Evolutionary conservation across 768 basidiomycete species (phyloP), one percentile per base, ranked within the genome.

Genomic region (Tremella fuciformis): DNA sequence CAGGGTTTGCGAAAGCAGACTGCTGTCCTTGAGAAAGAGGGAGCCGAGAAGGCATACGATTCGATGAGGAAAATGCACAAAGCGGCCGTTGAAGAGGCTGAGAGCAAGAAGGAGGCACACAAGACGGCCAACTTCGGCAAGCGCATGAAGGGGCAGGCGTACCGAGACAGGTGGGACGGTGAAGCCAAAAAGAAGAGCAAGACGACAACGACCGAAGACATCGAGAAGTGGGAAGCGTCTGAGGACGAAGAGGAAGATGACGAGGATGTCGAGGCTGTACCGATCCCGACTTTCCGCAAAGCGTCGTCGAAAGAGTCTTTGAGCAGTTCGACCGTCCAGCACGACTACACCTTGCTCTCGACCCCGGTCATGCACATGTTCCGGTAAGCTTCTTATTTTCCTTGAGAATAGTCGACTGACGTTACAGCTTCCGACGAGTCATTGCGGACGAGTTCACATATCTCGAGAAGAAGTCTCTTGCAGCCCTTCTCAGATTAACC

Each of bases 381-480:
- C 84, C 84, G 70, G 68, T 76, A 24, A 50, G 29, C 69, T 57
- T 52, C 11, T 7, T 18, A 8, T 16, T 16, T 38, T 19, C 34
- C 19, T 15, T n/a, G 15, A 2, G 8, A 8, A 55, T 53, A 2
- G 21, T 19, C 56, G 8, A 38, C 11, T 49, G 53, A 59, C 57
- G 21, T 54, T 26, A 29, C 59, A 74, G 91, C 70, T 96, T 89
- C 74, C 80, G 88, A 2, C 86, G 92, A 4, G 83, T 88, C 25
- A 87, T 97, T 51, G 85, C 94, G 41, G 93, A 96, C 77, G 92
- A 97, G 73, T 97, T 93, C 76, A 93, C 91, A 0, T 96, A 97
- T 69, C 81, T 93, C 21, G 85, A 86, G 22, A 89, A 88, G 54
- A 86, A 88, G 67, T 81, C 86, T 7, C 87, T 88, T 61, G 81